Evolutionary conservation across 176 grass and related monocot genomes (phyloP).

Genomic region (Juncus inflexus): DNA sequence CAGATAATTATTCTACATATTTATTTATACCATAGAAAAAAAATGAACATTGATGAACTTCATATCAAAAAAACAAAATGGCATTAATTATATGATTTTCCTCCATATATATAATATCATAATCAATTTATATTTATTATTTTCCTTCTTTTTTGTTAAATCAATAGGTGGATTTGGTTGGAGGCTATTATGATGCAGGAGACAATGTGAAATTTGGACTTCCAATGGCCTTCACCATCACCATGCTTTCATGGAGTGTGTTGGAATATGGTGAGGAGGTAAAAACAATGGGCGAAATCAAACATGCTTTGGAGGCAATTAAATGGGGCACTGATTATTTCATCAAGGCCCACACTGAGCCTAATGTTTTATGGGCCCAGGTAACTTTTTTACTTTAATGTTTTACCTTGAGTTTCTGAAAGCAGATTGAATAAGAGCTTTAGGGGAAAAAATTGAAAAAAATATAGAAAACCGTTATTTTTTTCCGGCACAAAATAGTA

Average conservation of each 20-base stretch:
- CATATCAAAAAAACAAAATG: too few relatives aligned
- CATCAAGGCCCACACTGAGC: slow-evolving; percentile 68
- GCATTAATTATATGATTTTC: too few relatives aligned
- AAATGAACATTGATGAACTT: too few relatives aligned
- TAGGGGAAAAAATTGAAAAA: too few relatives aligned
- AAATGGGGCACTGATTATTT: slow-evolving; percentile 89
- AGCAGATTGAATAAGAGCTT: too few relatives aligned
- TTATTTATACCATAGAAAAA: too few relatives aligned
- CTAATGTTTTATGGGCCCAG: slow-evolving; percentile 65
- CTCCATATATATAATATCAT: too few relatives aligned
- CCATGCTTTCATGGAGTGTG: slow-evolving; percentile 64
- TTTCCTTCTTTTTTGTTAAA: background rate
- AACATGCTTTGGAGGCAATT: slow-evolving; percentile 63
- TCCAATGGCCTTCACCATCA: slow-evolving; percentile 85
- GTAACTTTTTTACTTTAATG: slow-evolving; percentile 14
- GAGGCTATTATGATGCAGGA: slow-evolving; percentile 92
- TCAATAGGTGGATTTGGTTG: slow-evolving; percentile 61
- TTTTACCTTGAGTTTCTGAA: too few relatives aligned
- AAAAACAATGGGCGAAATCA: slow-evolving; percentile 31
- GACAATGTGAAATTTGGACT: slow-evolving; percentile 96
- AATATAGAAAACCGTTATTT: too few relatives aligned
- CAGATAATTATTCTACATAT: too few relatives aligned
- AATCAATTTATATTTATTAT: background rate
- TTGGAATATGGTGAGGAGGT: slow-evolving; percentile 55
- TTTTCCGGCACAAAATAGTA: too few relatives aligned